Percentiles rank a stretch among this genome's conserved stretches.
These are phyloP conservation scores for Cymodocea nodosa DNA, from an alignment of 116 monocot species.

Conservation along the genomic window DNA sequence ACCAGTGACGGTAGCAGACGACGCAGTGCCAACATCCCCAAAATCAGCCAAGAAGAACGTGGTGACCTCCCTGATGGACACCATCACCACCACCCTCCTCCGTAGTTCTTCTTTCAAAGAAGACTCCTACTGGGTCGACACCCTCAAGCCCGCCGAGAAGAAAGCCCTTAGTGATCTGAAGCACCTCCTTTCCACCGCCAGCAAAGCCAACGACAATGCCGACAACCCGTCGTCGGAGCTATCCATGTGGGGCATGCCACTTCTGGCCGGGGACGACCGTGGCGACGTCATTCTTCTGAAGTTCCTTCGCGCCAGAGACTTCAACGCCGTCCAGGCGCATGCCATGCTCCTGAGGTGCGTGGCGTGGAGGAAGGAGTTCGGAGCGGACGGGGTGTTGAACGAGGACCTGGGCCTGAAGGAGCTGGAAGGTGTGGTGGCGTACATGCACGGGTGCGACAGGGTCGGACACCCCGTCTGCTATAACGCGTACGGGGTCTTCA, in stretches of 20 bases:
- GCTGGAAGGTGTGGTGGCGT: conserved; percentile 20
- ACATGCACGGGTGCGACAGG: conserved; percentile 38
- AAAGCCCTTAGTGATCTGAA: conserved; percentile 51
- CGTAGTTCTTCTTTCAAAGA: conserved; percentile 66
- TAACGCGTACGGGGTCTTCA: conserved; percentile 40
- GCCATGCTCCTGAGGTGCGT: conserved; percentile 52
- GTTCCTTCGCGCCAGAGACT: conserved; percentile 70
- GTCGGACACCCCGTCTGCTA: conserved; percentile 64
- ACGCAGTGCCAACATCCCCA: not conserved
- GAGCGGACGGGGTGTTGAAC: conserved; percentile 19
- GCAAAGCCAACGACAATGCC: conserved; percentile 8
- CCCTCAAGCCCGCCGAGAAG: conserved; percentile 44
- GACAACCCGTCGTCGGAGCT: not conserved
- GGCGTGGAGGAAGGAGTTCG: conserved; percentile 46
- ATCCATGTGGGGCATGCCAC: conserved; percentile 60
- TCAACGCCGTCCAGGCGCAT: conserved; percentile 31
- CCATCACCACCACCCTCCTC: conserved; percentile 34
- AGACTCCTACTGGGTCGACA: conserved; percentile 47
- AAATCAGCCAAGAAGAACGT: conserved; percentile 34
- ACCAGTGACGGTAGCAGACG: too few relatives aligned
- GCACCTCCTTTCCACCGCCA: conserved; percentile 21
- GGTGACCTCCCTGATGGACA: conserved; percentile 43
- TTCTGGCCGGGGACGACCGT: conserved; percentile 32
- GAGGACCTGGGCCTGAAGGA: conserved; percentile 29
- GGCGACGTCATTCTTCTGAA: conserved; percentile 64